Conservation (phyloP, 2,329 filamentous ascomycete species). For the Septoria linicola region DNA sequence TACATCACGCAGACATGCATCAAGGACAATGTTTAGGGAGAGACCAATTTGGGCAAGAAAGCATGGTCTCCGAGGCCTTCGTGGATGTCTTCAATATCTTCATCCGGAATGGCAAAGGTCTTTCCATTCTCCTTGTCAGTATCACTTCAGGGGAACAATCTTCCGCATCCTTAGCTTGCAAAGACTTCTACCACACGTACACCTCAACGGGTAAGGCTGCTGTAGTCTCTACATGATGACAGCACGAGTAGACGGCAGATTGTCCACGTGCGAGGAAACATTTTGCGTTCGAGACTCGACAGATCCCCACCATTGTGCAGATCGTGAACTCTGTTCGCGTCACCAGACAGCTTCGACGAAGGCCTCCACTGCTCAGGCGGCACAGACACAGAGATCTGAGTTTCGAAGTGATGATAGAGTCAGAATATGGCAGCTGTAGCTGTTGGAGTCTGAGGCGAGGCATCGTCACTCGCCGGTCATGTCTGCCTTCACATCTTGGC, state of each 20-base stretch:
- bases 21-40: too few species aligned
- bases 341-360: constrained; percentile 34
- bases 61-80: too few species aligned
- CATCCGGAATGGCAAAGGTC: constrained; percentile 53
- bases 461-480: too few species aligned
- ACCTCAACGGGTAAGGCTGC: constrained; percentile 53
- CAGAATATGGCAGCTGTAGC: too few species aligned
- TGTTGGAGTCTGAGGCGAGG: too few species aligned
- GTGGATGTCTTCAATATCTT: too few species aligned
- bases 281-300: constrained; percentile 35
- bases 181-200: constrained; percentile 57
- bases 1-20: too few species aligned
- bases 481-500: too few species aligned
- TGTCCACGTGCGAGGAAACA: constrained; percentile 39
- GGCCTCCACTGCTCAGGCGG: neutral
- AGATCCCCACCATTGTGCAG: constrained; percentile 55
- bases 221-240: constrained; percentile 52
- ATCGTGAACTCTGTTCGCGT: constrained; percentile 54
- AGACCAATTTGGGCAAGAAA: too few species aligned
- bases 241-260: constrained; percentile 46
- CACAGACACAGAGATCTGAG: too few species aligned
- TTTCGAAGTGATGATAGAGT: too few species aligned
- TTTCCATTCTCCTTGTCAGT: constrained; percentile 57
- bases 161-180: constrained; percentile 45
- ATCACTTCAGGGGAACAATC: constrained; percentile 60